Evolutionary conservation across 306 rosid genomes (phyloP), one percentile per base, ranked within the genome.

Genomic region (Adenanthera pavonina): DNA sequence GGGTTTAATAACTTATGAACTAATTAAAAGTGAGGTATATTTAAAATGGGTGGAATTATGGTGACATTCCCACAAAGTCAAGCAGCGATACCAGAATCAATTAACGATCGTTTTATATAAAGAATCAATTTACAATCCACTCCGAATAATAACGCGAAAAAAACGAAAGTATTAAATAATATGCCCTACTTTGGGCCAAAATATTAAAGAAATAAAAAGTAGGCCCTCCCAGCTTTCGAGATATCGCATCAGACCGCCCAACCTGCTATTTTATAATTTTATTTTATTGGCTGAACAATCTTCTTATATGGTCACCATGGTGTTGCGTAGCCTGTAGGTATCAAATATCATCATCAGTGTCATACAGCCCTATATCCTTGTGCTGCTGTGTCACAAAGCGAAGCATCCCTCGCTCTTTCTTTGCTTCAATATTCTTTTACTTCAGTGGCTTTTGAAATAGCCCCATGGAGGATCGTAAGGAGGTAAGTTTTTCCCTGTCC

Each of bases 401-500:
- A 33, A 20, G 54, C 56, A 0, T 10, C 14, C 6, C n/a, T 43
- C 36, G 8, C 43, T 43, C 17, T 69, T 12, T 7, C 10, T 43
- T 25, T 46, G 40, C 40, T 46, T 69, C 0, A 5, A 11, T 44
- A 19, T 20, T 69, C 17, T 11, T 0, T 20, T 13, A 2, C 40
- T 46, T 46, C 8, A 20, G 9, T 69, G 6, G n/a, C 19, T 78
- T 81, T 84, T 83, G 72, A 46, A 67, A 47, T 52, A 70, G 70
- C 80, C 76, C 49, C 81, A 94, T 94, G 98, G 96, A 92, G 75
- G 84, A 88, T 88, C 96, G 91, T 19, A 94, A 92, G 88, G 92
- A 94, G 93, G 98, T 92, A 34, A 19, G 65, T 81, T 36, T 75
- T 43, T 77, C 12, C 47, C 61, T 52, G n/a, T 78, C 6, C 8